phyloP scores from a whole-genome alignment of 2,329 filamentous ascomycete genomes.

The Colletotrichum musae region DNA sequence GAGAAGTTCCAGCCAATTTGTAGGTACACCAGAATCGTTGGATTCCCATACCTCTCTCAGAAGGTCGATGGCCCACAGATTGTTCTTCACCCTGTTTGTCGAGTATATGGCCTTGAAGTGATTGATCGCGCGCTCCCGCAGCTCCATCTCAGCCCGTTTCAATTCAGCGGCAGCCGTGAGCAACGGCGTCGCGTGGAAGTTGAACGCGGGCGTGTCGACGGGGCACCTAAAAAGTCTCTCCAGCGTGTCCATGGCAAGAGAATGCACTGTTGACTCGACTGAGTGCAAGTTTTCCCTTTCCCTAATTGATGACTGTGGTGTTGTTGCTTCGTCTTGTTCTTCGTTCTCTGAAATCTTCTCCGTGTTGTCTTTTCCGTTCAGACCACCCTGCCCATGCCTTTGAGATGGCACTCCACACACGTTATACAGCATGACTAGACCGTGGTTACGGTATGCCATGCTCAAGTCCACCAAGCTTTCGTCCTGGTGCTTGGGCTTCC shows the following conservation, averaged over 20 bases:
- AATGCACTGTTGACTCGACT: too few relatives aligned
- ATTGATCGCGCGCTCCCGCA: neutral
- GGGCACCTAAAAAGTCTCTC: neutral
- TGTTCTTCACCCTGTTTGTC: neutral
- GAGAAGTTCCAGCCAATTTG: too few relatives aligned
- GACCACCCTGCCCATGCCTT: too few relatives aligned
- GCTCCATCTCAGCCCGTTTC: neutral
- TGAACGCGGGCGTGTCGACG: neutral
- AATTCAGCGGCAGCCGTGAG: neutral
- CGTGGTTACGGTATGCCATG: conserved; percentile 9
- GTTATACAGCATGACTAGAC: conserved; percentile 6
- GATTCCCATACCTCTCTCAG: neutral
- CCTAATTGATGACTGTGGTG: too few relatives aligned
- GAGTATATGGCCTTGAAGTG: conserved; percentile 13
- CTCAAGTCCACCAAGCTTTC: neutral
- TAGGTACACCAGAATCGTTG: too few relatives aligned
- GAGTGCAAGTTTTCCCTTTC: neutral
- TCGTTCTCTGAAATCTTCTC: neutral
- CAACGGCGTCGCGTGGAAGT: conserved; percentile 6
- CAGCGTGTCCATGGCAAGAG: neutral
- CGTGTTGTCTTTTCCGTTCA: too few relatives aligned
- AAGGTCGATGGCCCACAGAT: conserved; percentile 6
- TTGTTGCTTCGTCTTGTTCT: neutral
- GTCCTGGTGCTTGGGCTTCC: neutral
- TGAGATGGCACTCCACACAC: neutral